Percentiles rank a stretch among this genome's conserved stretches.
Evolutionary conservation across 805 yeast genomes (phyloP).

Genomic region (Metschnikowia lachancei): DNA sequence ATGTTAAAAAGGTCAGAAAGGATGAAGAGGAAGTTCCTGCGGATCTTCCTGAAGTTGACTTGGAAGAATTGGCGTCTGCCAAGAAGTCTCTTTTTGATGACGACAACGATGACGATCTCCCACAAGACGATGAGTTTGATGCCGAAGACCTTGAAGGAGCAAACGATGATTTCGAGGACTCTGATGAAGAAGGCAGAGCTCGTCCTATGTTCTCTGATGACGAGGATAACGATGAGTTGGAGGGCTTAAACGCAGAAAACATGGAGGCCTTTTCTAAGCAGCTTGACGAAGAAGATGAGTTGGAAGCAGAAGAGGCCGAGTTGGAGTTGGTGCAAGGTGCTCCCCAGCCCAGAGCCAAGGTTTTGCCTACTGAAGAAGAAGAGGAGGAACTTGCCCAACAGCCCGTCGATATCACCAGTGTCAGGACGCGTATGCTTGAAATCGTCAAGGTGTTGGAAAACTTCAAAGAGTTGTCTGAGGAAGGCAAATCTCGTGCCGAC

Average conservation of each 20-base stretch:
- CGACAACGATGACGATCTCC: constrained; percentile 50
- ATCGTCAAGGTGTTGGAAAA: constrained; percentile 91
- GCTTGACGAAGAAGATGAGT: constrained; percentile 57
- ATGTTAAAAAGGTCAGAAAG: constrained; percentile 17
- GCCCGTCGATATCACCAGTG: constrained; percentile 73
- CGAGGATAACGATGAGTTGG: constrained; percentile 51
- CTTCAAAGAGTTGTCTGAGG: constrained; percentile 77
- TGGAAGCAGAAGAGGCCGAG: constrained; percentile 47
- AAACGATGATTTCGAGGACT: constrained; percentile 37
- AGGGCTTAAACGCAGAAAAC: constrained; percentile 71
- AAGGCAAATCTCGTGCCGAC: constrained; percentile 81
- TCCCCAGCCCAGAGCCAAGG: constrained; percentile 69
- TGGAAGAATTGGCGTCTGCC: constrained; percentile 63
- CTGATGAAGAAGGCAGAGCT: constrained; percentile 59
- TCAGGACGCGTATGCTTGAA: constrained; percentile 93
- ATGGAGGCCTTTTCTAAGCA: constrained; percentile 75
- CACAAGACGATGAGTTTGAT: constrained; percentile 47
- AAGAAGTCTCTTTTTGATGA: constrained; percentile 77
- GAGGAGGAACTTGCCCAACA: constrained; percentile 51
- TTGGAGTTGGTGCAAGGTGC: constrained; percentile 51
- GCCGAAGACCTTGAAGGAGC: constrained; percentile 26
- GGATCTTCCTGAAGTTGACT: constrained; percentile 62
- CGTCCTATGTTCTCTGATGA: constrained; percentile 83
- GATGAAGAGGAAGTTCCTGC: constrained; percentile 19
- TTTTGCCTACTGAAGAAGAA: constrained; percentile 70